phyloP scores from a whole-genome alignment of 208 protist species.

The Angomonas deanei region DNA sequence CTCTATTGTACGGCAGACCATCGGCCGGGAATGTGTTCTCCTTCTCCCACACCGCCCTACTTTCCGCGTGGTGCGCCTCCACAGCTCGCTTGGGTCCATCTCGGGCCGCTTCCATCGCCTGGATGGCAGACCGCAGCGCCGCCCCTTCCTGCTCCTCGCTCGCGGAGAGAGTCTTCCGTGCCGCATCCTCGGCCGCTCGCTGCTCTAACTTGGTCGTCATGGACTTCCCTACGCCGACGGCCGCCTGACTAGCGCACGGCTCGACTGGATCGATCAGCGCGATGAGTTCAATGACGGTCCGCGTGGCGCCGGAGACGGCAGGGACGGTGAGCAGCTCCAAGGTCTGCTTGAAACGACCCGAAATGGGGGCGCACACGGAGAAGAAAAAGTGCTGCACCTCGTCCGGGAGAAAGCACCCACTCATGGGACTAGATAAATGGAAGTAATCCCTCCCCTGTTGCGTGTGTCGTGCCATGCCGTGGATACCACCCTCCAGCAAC shows the following conservation, averaged over 20 bases:
- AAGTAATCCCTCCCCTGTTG: conserved; percentile 34
- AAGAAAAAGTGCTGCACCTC: conserved; percentile 54
- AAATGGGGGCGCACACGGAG: conserved; percentile 43
- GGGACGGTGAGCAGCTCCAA: conserved; percentile 84
- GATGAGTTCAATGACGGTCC: conserved; percentile 55
- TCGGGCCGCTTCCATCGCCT: conserved; percentile 29
- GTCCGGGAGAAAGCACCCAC: conserved; percentile 70
- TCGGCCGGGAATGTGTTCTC: conserved; percentile 42
- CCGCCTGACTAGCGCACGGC: conserved; percentile 4
- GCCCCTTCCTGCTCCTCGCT: conserved; percentile 27
- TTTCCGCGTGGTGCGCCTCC: conserved; percentile 8
- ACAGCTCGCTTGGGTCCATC: conserved; percentile 10
- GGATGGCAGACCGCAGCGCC: conserved; percentile 26
- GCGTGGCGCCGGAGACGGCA: conserved; percentile 18
- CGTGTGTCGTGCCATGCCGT: conserved; percentile 32
- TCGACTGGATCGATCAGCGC: conserved; percentile 31
- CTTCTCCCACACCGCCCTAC: conserved; percentile 31
- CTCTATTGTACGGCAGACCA: conserved; percentile 49
- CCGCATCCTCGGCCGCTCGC: conserved; percentile 36
- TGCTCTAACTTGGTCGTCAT: conserved; percentile 32
- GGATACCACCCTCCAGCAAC: conserved; percentile 14
- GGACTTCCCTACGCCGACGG: conserved; percentile 14
- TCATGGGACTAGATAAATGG: conserved; percentile 50
- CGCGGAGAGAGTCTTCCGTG: conserved; percentile 33
- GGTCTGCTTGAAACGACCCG: conserved; percentile 46